Evolutionary conservation across 192 early-diverging fungal genomes (phyloP), one percentile per base, ranked within the genome.

Genomic region (Gonapodya prolifera): DNA sequence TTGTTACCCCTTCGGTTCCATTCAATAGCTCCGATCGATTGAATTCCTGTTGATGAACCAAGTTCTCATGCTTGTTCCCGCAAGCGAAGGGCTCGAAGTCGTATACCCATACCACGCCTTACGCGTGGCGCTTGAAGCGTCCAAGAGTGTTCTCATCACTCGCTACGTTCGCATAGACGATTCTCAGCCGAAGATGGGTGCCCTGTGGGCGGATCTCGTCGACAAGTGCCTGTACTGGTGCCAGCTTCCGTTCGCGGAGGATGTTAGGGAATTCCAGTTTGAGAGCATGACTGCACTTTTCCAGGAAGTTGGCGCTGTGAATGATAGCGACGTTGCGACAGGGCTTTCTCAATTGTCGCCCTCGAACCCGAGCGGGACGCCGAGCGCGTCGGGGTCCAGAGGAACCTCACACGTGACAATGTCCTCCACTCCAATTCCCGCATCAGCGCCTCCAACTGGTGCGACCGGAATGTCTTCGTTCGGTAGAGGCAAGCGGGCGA

Each of bases 171-270:
- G 81, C 0, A 79, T 33, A 2, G 83, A 85, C 31, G 77, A 88
- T 71, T 76, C 85, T 2, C 75, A 81, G 31, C 91, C 91, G 31
- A 91, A 91, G 77, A 75, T 94, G 18, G 91, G 90, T 1, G 78
- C 89, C 1, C 78, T 94, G 8, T 81, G 87, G 61, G 90, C 90
- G 29, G 81, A 88, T 33, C 45, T 17, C 2, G 78, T 34, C 35
- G 30, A 84, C 23, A 29, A 8, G n/a, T 79, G 75, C 31, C 23
- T 80, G 28, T 35, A 35, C 34, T 30, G 33, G 28, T 1, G 34
- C 79, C 36, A 92, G 88, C 76, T 91, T 35, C 89, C 91, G 1
- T 92, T 90, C 82, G 83, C 80, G 28, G 89, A 93, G 79, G 91
- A 93, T 78, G 77, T 87, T 34, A 84, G 89, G 0, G 78, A 82